phyloP scores from a whole-genome alignment of 208 protist species.

The Vickermania spadyakhi region DNA sequence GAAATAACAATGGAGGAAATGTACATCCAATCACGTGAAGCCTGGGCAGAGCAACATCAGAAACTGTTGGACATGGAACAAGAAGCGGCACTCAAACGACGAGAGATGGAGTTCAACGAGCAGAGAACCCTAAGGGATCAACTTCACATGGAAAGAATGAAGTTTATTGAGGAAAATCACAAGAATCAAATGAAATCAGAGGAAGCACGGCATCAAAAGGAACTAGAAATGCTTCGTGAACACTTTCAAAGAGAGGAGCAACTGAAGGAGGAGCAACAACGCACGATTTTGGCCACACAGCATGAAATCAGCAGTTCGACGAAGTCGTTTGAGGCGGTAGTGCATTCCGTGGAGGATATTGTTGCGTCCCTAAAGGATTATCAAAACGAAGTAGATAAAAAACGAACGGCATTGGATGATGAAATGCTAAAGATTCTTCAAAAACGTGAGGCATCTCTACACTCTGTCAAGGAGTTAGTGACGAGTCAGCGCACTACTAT shows the following conservation, averaged over 20 bases:
- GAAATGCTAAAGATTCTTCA: slow-evolving; percentile 21
- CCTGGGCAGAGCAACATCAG: slow-evolving; percentile 60
- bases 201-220: slow-evolving; percentile 39
- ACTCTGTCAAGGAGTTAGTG: slow-evolving; percentile 27
- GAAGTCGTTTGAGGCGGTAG: slow-evolving; percentile 21
- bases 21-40: slow-evolving; percentile 58
- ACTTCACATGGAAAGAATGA: slow-evolving; percentile 55
- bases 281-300: slow-evolving; percentile 23
- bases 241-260: slow-evolving; percentile 38
- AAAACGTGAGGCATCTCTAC: slow-evolving; percentile 24
- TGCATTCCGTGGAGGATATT: slow-evolving; percentile 23
- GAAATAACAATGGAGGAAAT: slow-evolving; percentile 65
- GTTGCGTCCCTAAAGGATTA: slow-evolving; percentile 35
- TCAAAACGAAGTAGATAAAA: slow-evolving; percentile 27
- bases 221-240: slow-evolving; percentile 52
- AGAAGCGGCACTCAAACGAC: slow-evolving; percentile 31
- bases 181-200: slow-evolving; percentile 35
- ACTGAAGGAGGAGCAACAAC: slow-evolving; percentile 33
- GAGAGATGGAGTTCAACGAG: slow-evolving; percentile 47
- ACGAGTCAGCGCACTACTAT: slow-evolving; percentile 32
- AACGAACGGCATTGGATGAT: slow-evolving; percentile 18
- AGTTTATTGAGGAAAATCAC: slow-evolving; percentile 43
- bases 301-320: slow-evolving; percentile 27
- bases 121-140: slow-evolving; percentile 32
- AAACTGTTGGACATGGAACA: slow-evolving; percentile 45